Evolutionary conservation across 768 basidiomycete genomes (phyloP).

Genomic region (Mycena vulgaris): DNA sequence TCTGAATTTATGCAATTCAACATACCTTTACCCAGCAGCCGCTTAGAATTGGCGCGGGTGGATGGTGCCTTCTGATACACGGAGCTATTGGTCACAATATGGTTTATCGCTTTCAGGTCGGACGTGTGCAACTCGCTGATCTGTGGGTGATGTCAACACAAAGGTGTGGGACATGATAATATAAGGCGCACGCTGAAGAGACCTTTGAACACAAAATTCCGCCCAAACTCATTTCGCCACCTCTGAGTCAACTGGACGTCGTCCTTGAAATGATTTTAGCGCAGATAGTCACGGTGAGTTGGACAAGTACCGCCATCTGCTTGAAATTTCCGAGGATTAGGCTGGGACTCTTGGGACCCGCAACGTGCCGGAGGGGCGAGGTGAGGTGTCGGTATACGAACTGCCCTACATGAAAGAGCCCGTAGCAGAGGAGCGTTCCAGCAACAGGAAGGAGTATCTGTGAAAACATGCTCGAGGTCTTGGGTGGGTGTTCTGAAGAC

Average conservation of each 20-base stretch:
- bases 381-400: constrained; percentile 27
- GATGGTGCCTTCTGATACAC: constrained; percentile 10
- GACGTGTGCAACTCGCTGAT: constrained; percentile 30
- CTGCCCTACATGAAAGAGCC: constrained; percentile 34
- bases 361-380: constrained; percentile 48
- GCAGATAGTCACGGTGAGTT: neutral
- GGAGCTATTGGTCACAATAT: constrained; percentile 16
- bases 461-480: constrained; percentile 1
- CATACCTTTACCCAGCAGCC: constrained; percentile 16
- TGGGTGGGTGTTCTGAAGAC: neutral
- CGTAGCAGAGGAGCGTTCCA: constrained; percentile 27
- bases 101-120: constrained; percentile 28
- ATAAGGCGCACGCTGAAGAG: constrained; percentile 25
- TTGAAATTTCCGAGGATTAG: constrained; percentile 47
- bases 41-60: neutral
- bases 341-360: constrained; percentile 54
- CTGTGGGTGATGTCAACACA: neutral
- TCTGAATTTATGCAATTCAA: neutral
- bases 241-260: constrained; percentile 43
- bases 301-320: neutral
- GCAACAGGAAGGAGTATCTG: constrained; percentile 7
- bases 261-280: constrained; percentile 35
- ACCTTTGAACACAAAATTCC: constrained; percentile 48
- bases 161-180: neutral
- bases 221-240: constrained; percentile 58